Evolutionary conservation across 1,284 basidiomycete species (phyloP).

Genomic region (Exsudoporus floridanus): DNA sequence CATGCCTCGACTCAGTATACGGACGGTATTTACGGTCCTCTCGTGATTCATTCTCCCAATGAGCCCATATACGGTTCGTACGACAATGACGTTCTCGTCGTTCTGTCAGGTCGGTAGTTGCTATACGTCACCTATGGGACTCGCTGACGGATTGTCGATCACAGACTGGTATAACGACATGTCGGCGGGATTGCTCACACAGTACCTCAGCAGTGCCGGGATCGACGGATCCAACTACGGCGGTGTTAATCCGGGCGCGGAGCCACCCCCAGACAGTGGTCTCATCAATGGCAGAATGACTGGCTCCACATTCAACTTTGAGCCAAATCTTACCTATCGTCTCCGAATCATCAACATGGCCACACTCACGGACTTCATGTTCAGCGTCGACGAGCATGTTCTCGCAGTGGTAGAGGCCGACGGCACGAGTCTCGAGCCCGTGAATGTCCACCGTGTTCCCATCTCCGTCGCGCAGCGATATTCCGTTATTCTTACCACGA

Average conservation of each 20-base stretch:
- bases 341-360: conserved; percentile 36
- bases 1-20: conserved; percentile 36
- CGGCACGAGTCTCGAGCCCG: conserved; percentile 31
- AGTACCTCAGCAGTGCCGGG: conserved; percentile 29
- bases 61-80: conserved; percentile 32
- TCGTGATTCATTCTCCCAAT: conserved; percentile 33
- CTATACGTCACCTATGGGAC: neutral
- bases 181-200: conserved; percentile 31
- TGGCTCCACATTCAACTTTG: conserved; percentile 22
- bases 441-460: conserved; percentile 31
- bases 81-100: conserved; percentile 28
- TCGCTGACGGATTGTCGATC: neutral
- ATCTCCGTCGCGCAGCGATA: conserved; percentile 34
- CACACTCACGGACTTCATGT: conserved; percentile 33
- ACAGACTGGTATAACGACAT: conserved; percentile 36
- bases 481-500: conserved; percentile 32
- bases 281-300: conserved; percentile 35
- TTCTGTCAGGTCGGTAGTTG: conserved; percentile 29
- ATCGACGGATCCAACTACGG: conserved; percentile 32
- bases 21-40: conserved; percentile 35
- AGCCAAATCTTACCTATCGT: conserved; percentile 33
- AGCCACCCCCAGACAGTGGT: conserved; percentile 35
- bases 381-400: conserved; percentile 31
- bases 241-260: conserved; percentile 32
- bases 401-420: conserved; percentile 35